Conservation (phyloP, 202 grass and related monocot genomes). For the Miscanthus sacchariflorus region DNA sequence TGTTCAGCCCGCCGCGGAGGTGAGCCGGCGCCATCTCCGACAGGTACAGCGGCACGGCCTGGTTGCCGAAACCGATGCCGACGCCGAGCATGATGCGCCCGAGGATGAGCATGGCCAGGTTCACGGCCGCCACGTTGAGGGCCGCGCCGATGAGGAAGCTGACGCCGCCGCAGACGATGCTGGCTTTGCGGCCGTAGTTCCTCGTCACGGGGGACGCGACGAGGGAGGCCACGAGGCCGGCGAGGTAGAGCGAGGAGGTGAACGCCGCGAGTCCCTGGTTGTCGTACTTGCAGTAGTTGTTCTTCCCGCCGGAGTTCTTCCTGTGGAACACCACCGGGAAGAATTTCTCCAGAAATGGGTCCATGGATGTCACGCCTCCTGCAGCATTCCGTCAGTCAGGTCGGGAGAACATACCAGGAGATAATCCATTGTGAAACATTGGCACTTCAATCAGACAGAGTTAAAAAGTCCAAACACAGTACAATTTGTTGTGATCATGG, state of each 20-base stretch:
- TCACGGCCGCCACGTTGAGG: constrained; percentile 73
- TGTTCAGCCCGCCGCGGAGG: constrained; percentile 85
- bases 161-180: constrained; percentile 87
- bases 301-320: constrained; percentile 65
- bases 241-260: constrained; percentile 94
- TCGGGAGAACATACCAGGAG: neutral
- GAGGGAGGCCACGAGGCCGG: constrained; percentile 79
- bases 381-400: constrained; percentile 34
- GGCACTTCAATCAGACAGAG: neutral
- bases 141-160: constrained; percentile 83
- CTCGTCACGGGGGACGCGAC: constrained; percentile 78
- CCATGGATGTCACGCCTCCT: constrained; percentile 94
- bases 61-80: constrained; percentile 91
- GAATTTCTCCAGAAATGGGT: constrained; percentile 93
- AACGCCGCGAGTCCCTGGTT: constrained; percentile 86
- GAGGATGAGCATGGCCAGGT: constrained; percentile 81
- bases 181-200: constrained; percentile 83
- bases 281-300: constrained; percentile 99
- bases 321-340: constrained; percentile 74
- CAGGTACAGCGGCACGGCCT: constrained; percentile 87
- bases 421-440: neutral
- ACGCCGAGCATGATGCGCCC: constrained; percentile 94
- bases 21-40: constrained; percentile 87
- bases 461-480: neutral
- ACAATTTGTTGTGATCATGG: neutral